Evolutionary conservation across 2,329 filamentous ascomycete genomes (phyloP).

Genomic region (Anisogramma anomala): DNA sequence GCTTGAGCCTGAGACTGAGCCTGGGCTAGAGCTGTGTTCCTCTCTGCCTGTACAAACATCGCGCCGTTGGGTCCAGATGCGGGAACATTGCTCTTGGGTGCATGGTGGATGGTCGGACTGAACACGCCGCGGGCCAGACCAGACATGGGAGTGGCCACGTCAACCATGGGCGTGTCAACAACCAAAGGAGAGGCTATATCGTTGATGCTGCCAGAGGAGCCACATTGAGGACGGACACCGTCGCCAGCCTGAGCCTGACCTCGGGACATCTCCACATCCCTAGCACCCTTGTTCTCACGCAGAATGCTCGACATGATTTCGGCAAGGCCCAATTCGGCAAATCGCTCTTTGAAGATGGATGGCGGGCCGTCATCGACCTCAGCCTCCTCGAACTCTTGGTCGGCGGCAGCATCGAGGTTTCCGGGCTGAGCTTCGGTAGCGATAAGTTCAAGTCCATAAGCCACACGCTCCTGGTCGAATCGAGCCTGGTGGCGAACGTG

Average conservation of each 20-base stretch:
- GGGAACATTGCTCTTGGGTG: not conserved
- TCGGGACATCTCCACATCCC: not conserved
- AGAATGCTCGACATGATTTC: constrained; percentile 5
- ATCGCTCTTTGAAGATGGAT: constrained; percentile 5
- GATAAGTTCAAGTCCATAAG: not conserved
- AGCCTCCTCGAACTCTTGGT: not conserved
- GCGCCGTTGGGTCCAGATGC: too few species aligned
- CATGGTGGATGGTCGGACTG: not conserved
- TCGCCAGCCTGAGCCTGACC: not conserved
- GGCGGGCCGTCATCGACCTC: not conserved
- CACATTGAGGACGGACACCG: not conserved
- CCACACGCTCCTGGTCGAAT: not conserved
- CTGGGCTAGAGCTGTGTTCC: too few species aligned
- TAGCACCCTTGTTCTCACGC: constrained; percentile 2
- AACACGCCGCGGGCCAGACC: not conserved
- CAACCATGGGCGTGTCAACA: too few species aligned
- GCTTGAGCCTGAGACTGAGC: too few species aligned
- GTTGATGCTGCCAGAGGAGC: not conserved
- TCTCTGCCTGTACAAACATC: too few species aligned
- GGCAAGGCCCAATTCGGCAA: not conserved
- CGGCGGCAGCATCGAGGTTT: not conserved
- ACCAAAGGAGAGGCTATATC: too few species aligned
- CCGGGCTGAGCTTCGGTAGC: too few species aligned
- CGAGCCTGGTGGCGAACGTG: not conserved
- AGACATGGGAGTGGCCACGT: not conserved